Conservation (phyloP, 768 basidiomycete genomes). For the Hortiboletus campestris region DNA sequence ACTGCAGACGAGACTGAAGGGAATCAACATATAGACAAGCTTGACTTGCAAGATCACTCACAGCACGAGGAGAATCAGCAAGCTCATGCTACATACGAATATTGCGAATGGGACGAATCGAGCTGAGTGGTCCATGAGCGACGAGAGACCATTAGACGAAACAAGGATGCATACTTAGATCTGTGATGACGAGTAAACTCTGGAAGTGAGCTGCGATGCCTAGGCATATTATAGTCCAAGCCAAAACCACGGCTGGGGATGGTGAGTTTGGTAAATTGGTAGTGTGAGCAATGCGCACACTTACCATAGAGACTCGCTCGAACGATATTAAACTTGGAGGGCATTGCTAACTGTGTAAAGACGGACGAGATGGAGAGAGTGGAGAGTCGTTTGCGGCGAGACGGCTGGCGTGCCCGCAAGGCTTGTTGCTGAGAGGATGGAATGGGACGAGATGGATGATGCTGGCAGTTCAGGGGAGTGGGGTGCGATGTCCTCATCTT, state of each 20-base stretch:
- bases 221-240: constrained; percentile 77
- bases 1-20: constrained; percentile 58
- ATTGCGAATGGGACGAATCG: constrained; percentile 86
- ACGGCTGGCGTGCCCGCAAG: constrained; percentile 27
- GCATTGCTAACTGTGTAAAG: constrained; percentile 49
- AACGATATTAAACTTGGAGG: constrained; percentile 68
- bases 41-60: constrained; percentile 35
- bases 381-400: constrained; percentile 35
- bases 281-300: constrained; percentile 14
- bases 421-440: constrained; percentile 22
- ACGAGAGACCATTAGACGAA: neutral
- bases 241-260: constrained; percentile 54
- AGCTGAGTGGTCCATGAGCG: constrained; percentile 42
- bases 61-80: constrained; percentile 68
- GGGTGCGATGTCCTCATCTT: constrained; percentile 30
- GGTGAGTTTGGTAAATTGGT: neutral
- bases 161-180: constrained; percentile 61
- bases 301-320: constrained; percentile 67
- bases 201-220: constrained; percentile 80
- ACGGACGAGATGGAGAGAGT: constrained; percentile 29
- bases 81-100: constrained; percentile 70
- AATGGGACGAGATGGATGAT: constrained; percentile 21
- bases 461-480: constrained; percentile 23
- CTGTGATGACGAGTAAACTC: constrained; percentile 64
- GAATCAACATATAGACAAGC: constrained; percentile 1